These are phyloP conservation scores for Glaciozyma martinii DNA, from an alignment of 768 basidiomycete species.

Conservation along the genomic window DNA sequence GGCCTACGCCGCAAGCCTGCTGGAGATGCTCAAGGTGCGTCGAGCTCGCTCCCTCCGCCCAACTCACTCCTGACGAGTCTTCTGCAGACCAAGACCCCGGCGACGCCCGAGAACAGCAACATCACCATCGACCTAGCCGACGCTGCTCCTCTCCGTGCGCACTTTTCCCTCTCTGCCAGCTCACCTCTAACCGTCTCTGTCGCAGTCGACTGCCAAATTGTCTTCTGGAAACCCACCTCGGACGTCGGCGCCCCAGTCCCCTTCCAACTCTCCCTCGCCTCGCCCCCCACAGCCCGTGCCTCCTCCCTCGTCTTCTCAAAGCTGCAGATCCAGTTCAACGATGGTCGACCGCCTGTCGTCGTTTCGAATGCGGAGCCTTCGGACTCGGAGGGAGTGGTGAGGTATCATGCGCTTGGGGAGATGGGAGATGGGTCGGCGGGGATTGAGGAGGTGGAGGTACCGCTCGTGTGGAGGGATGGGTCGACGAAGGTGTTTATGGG, in stretches of 20 bases:
- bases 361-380: conserved; percentile 44
- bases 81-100: conserved; percentile 62
- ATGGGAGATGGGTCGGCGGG: conserved; percentile 16
- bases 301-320: conserved; percentile 55
- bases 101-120: conserved; percentile 43
- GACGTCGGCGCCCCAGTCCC: conserved; percentile 55
- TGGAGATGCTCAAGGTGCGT: conserved; percentile 62
- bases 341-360: conserved; percentile 46
- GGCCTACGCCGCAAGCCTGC: conserved; percentile 58
- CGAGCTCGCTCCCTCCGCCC: background rate
- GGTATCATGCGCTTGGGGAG: conserved; percentile 42
- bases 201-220: conserved; percentile 55
- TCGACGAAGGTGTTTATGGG: conserved; percentile 55
- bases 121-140: conserved; percentile 41
- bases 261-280: conserved; percentile 63
- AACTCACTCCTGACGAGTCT: background rate
- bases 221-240: conserved; percentile 63
- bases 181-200: background rate
- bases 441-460: conserved; percentile 38
- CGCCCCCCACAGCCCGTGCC: conserved; percentile 48
- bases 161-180: conserved; percentile 11
- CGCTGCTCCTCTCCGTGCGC: conserved; percentile 56
- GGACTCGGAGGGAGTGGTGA: background rate
- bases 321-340: conserved; percentile 55
- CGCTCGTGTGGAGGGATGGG: conserved; percentile 55